These are phyloP conservation scores for Vanrija humicola DNA, from an alignment of 1,284 basidiomycete genomes.

Conservation along the genomic window DNA sequence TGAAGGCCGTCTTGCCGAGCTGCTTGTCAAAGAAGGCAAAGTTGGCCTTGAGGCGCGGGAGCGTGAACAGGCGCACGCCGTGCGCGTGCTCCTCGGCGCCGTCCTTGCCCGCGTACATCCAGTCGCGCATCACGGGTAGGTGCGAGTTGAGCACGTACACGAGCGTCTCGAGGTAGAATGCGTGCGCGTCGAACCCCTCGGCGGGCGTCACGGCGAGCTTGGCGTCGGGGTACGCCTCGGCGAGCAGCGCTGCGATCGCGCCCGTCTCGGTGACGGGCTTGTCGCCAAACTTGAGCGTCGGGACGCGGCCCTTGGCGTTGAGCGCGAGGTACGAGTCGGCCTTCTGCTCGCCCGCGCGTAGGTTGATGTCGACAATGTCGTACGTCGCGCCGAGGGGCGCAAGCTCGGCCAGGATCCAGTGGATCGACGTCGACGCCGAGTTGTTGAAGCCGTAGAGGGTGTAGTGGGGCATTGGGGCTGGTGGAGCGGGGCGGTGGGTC, in stretches of 20 bases:
- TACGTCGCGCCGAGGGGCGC: slow-evolving; percentile 10
- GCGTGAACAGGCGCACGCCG: slow-evolving; percentile 9
- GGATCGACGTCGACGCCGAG: slow-evolving; percentile 19
- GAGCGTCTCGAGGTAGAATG: slow-evolving; percentile 19
- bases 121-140: slow-evolving; percentile 24
- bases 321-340: slow-evolving; percentile 14
- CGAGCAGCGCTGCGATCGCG: slow-evolving; percentile 19
- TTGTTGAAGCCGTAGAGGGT: slow-evolving; percentile 19
- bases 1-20: not conserved
- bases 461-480: slow-evolving; percentile 8
- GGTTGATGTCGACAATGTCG: slow-evolving; percentile 12
- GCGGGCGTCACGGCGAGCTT: slow-evolving; percentile 5
- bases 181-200: slow-evolving; percentile 2
- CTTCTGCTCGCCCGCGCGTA: slow-evolving; percentile 17
- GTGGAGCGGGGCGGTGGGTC: not conserved
- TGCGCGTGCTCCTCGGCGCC: slow-evolving; percentile 1
- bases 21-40: slow-evolving; percentile 1
- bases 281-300: slow-evolving; percentile 13
- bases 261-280: slow-evolving; percentile 19
- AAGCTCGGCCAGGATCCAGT: slow-evolving; percentile 26
- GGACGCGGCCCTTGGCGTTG: slow-evolving; percentile 26
- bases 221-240: slow-evolving; percentile 14
- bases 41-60: slow-evolving; percentile 8
- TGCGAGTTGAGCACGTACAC: slow-evolving; percentile 20
- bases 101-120: slow-evolving; percentile 25